A percentile compares a stretch with the other conserved stretches of the same genome.
phyloP scores from a whole-genome alignment of 805 yeast species.

The Yarrowia bubula region DNA sequence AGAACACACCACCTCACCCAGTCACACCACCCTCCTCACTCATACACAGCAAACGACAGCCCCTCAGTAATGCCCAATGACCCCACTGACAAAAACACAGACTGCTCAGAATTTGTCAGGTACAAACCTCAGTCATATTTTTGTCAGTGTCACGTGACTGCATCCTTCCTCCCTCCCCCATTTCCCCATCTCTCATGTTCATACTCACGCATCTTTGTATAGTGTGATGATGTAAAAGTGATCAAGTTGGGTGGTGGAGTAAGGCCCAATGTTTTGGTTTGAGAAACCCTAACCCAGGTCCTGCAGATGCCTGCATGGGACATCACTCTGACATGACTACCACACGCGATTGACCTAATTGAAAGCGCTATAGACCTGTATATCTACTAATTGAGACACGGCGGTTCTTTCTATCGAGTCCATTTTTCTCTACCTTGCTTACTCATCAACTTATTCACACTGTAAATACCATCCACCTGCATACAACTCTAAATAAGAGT shows the following conservation, averaged over 20 bases:
- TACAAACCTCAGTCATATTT: too few relatives aligned
- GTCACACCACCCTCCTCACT: background rate
- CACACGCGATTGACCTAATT: too few relatives aligned
- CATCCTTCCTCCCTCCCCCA: background rate
- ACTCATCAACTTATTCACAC: too few relatives aligned
- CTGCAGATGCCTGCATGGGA: background rate
- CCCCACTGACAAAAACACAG: too few relatives aligned
- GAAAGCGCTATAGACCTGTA: background rate
- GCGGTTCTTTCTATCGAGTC: too few relatives aligned
- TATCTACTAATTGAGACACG: background rate
- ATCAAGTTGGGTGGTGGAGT: background rate
- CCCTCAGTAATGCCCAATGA: too few relatives aligned
- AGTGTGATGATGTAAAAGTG: background rate
- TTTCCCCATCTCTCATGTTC: background rate
- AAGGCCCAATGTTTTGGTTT: background rate
- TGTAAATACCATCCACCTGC: too few relatives aligned
- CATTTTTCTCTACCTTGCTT: too few relatives aligned
- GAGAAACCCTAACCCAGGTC: background rate
- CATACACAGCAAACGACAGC: background rate
- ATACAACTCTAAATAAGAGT: background rate
- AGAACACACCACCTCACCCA: background rate
- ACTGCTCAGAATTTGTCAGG: too few relatives aligned
- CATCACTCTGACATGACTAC: too few relatives aligned
- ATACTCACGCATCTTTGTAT: conserved; percentile 1
- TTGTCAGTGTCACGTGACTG: background rate